Base-by-base conservation (phyloP, 2,329 filamentous ascomycete genomes). In the Cryphonectria nitschkei region DNA sequence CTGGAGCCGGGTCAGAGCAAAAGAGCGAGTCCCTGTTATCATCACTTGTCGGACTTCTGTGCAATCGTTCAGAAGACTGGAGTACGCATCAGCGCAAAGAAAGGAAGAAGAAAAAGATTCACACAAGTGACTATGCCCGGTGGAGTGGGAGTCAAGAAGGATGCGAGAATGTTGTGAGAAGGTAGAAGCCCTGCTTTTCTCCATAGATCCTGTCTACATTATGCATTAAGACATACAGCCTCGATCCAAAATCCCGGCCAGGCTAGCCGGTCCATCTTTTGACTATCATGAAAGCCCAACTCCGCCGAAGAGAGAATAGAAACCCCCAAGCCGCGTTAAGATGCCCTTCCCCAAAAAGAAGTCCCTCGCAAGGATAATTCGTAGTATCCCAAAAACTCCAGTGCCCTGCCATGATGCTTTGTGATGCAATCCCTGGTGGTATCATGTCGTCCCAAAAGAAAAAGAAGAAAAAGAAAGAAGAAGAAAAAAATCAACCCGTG, bases 161-260 rank as follows among this genome's bases (percentile, higher is more conserved):
- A 16, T 7, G 50, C 39, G 60, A 65, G n/a, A 52, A 11, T 39
- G 34, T 34, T 62, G 39, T 26, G 14, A 58, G 37, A 58, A 37
- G 26, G 56, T 52, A 32, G 64, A 61, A 64, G 70, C 58, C 66
- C 61, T 67, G 68, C 68, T 60, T 58, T 62, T 50, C 26, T 62
- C 65, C 64, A 70, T 61, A 67, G 70, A 70, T 67, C 68, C 70
- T 70, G 70, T 72, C 70, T 70, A 72, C 37, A 72, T 70, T 70
- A 72, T 58, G 70, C 70, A 72, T 70, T 72, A 72, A 63, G 52
- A 46, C 46, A 3, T 32, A 32, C 22, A 19, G 4, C 7, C 62
- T 22, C 22, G 26, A 29, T n/a, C 60, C 32, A 26, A 37, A n/a
- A 58, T 50, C 34, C 37, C 19, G 22, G 26, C 29, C 29, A 60